These are phyloP conservation scores for Cyberlindnera euphorbiiphila DNA, from an alignment of 805 yeast species.

Conservation along the genomic window DNA sequence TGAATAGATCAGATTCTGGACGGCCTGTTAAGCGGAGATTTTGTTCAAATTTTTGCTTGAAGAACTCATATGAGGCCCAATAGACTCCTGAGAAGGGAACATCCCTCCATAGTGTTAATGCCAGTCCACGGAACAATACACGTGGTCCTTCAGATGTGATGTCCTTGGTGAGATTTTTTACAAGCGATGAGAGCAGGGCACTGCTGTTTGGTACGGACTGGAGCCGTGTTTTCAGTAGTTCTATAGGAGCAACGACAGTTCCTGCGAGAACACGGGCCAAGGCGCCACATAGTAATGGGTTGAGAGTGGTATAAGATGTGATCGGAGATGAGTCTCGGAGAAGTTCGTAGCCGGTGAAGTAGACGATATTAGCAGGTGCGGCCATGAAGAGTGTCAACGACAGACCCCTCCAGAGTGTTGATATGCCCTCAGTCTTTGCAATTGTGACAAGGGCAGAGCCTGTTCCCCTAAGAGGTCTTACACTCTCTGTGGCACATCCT, in stretches of 20 bases:
- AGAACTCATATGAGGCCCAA: constrained; percentile 81
- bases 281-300: constrained; percentile 84
- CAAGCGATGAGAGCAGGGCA: constrained; percentile 36
- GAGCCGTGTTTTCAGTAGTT: constrained; percentile 78
- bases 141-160: constrained; percentile 52
- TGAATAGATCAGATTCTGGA: constrained; percentile 41
- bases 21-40: constrained; percentile 7
- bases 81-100: constrained; percentile 95
- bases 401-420: constrained; percentile 86
- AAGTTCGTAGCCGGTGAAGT: constrained; percentile 90
- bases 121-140: constrained; percentile 78
- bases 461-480: constrained; percentile 51
- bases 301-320: constrained; percentile 36
- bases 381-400: constrained; percentile 83
- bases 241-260: constrained; percentile 81
- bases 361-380: constrained; percentile 87
- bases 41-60: constrained; percentile 26
- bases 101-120: constrained; percentile 91
- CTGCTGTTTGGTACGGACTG: constrained; percentile 73
- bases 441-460: constrained; percentile 69
- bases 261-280: constrained; percentile 82
- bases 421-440: constrained; percentile 64
- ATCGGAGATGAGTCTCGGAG: constrained; percentile 73
- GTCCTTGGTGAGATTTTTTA: constrained; percentile 51
- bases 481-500: constrained; percentile 24